phyloP scores from a whole-genome alignment of 1,139 yeast genomes.

The Debaryomycetaceae sp. region DNA sequence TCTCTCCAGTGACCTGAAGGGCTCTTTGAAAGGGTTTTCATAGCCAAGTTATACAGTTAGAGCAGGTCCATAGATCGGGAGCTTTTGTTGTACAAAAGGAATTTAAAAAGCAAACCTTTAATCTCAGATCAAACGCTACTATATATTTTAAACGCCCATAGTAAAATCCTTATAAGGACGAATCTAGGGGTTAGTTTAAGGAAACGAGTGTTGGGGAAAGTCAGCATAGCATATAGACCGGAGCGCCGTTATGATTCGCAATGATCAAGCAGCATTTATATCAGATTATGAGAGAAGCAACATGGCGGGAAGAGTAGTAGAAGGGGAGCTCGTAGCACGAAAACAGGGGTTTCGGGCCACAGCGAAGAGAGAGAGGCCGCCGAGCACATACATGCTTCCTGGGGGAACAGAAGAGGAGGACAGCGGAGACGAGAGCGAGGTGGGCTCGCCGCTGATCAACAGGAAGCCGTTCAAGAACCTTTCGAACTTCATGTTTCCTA shows the following conservation, averaged over 20 bases:
- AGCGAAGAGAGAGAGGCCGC: slow-evolving; percentile 24
- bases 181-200: background rate
- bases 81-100: background rate
- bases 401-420: slow-evolving; percentile 37
- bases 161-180: background rate
- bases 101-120: background rate
- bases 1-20: background rate
- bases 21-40: background rate
- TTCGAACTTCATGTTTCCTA: slow-evolving; percentile 23
- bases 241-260: slow-evolving; percentile 1
- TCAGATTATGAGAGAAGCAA: background rate
- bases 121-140: background rate
- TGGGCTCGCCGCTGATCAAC: slow-evolving; percentile 17
- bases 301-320: background rate
- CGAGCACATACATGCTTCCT: slow-evolving; percentile 30
- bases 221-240: background rate
- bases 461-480: slow-evolving; percentile 26
- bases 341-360: background rate
- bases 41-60: background rate
- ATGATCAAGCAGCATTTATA: background rate
- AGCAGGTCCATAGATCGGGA: background rate
- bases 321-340: slow-evolving; percentile 1
- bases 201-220: background rate
- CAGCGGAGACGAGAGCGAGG: slow-evolving; percentile 12
- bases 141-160: background rate